phyloP scores from a whole-genome alignment of 495 filamentous ascomycete genomes.

The Clohesyomyces aquaticus region DNA sequence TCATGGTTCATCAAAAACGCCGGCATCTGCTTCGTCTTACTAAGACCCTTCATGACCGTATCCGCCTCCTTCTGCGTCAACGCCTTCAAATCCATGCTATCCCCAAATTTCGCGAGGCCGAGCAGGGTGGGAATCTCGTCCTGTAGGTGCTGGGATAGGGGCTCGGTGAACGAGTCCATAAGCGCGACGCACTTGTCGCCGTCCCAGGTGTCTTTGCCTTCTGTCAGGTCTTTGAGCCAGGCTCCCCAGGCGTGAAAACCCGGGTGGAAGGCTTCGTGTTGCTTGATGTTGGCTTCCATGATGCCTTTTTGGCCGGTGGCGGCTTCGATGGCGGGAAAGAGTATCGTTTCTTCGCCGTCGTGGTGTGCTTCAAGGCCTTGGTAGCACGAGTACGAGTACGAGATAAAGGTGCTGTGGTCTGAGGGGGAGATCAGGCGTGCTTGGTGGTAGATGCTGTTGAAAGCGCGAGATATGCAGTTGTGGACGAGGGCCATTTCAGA shows the following conservation, averaged over 20 bases:
- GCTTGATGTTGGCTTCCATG: slow-evolving; percentile 46
- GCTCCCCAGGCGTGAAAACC: slow-evolving; percentile 23
- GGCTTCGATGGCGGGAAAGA: slow-evolving; percentile 53
- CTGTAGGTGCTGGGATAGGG: slow-evolving; percentile 20
- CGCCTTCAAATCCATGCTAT: slow-evolving; percentile 15
- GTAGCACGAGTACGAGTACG: slow-evolving; percentile 44
- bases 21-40: slow-evolving; percentile 32
- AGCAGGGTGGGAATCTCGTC: slow-evolving; percentile 32
- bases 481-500: slow-evolving; percentile 53
- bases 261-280: slow-evolving; percentile 23
- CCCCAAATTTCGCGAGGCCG: slow-evolving; percentile 14
- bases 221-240: slow-evolving; percentile 10
- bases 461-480: slow-evolving; percentile 54
- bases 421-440: slow-evolving; percentile 47
- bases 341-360: slow-evolving; percentile 48
- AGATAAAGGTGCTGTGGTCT: slow-evolving; percentile 49
- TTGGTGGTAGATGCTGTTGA: slow-evolving; percentile 57
- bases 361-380: slow-evolving; percentile 51
- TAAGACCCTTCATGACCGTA: slow-evolving; percentile 19
- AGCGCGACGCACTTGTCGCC: slow-evolving; percentile 8
- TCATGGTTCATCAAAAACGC: slow-evolving; percentile 33
- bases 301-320: slow-evolving; percentile 47
- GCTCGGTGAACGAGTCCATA: slow-evolving; percentile 29
- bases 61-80: slow-evolving; percentile 25
- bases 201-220: not conserved